Base-by-base conservation (phyloP, 2,329 filamentous ascomycete genomes). In the Aspergillus sclerotialis region DNA sequence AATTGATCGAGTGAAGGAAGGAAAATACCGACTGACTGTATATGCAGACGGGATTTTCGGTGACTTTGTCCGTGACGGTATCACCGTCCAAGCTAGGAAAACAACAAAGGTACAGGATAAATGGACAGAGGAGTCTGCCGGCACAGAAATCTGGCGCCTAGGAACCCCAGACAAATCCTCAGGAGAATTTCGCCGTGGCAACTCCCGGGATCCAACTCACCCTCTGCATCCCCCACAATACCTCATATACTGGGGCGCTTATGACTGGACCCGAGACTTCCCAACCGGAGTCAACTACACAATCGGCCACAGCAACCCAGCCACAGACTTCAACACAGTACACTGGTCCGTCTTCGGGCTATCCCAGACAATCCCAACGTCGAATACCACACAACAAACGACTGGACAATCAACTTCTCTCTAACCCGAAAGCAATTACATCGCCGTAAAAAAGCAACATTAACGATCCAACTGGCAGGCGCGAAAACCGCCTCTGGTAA, bases 301-400 rank as follows among this genome's bases (percentile, higher is more conserved):
- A 10, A 68, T 82, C 2, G 76, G 76, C 7, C 55, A 69, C 48
- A 70, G 68, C 39, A 55, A 73, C 16, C 62, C 61, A 12, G 57
- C 56, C 0, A 52, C 58, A 8, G 73, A 78, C 45, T 63, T 78
- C 39, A 82, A 82, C 54, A 80, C 80, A 36, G 71, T 80, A 4
- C 78, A 82, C 50, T 82, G 77, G 78, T 73, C 70, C 37, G 75
- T 77, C 7, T 80, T 78, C 45, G 76, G 76, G 60, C 52, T 49
- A 53, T 49, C 0, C 43, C 50, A 4, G 45, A 45, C 11, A 65
- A 65, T 42, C 55, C 58, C 14, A 56, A 68, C 33, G 65, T 76
- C 16, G 51, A 55, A 38, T 52, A 46, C 16, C 32, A 49, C n/a
- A 53, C 49, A 4, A 53, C 51, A 0, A 76, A 76, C 50, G 76